These are phyloP conservation scores for Umbelopsis vinacea DNA, from an alignment of 192 early-diverging fungal species.

Conservation along the genomic window DNA sequence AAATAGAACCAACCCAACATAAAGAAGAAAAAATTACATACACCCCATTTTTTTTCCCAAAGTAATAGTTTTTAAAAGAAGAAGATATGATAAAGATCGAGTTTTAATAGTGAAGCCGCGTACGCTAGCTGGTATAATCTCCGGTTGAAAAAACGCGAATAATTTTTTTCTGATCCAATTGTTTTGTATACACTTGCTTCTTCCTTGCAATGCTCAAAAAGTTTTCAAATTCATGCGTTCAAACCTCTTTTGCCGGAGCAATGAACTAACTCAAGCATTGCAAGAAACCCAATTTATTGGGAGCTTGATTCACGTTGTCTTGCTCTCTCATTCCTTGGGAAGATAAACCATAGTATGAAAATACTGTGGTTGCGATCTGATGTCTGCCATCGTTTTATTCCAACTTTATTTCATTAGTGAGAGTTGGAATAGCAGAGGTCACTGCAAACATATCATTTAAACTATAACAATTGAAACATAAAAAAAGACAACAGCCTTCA, in stretches of 20 bases:
- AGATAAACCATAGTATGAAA: constrained; percentile 13
- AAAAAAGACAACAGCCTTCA: background rate
- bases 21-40: background rate
- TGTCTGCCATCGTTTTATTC: background rate
- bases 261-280: constrained; percentile 10
- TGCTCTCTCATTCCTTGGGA: constrained; percentile 25
- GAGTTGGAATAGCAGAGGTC: background rate
- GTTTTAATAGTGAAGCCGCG: background rate
- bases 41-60: background rate
- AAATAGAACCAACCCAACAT: background rate
- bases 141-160: background rate
- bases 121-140: background rate
- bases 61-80: background rate
- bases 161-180: background rate
- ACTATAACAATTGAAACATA: background rate
- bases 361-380: background rate
- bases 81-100: background rate
- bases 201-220: background rate
- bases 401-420: background rate
- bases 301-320: constrained; percentile 24
- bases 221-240: background rate
- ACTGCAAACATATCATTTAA: background rate
- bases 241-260: constrained; percentile 19
- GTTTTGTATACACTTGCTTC: background rate
- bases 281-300: constrained; percentile 13